Percentiles rank a stretch among this genome's conserved stretches.
Evolutionary conservation across 192 early-diverging fungal genomes (phyloP).

Genomic region (Coemansia aciculifera): DNA sequence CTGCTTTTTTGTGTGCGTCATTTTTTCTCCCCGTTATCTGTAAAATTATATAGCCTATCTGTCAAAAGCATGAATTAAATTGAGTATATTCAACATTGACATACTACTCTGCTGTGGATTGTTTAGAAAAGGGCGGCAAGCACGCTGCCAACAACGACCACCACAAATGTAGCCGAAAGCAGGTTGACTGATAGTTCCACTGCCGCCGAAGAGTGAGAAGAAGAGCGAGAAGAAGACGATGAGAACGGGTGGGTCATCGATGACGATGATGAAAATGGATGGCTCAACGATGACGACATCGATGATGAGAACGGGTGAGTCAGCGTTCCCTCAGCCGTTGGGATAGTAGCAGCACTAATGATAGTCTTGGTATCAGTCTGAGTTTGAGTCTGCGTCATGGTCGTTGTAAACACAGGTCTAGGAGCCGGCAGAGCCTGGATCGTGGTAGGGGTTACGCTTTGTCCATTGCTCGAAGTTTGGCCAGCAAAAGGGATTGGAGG

Average conservation of each 20-base stretch:
- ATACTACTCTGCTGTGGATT: not conserved
- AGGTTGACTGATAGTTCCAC: not conserved
- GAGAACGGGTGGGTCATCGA: not conserved
- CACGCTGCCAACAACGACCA: not conserved
- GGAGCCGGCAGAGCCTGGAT: not conserved
- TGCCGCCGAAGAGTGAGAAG: not conserved
- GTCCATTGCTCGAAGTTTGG: not conserved
- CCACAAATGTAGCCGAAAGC: not conserved
- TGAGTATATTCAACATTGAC: not conserved
- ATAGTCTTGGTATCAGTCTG: not conserved
- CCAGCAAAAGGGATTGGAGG: not conserved
- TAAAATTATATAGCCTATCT: not conserved
- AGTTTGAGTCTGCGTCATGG: not conserved
- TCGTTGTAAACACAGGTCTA: not conserved
- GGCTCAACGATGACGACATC: not conserved
- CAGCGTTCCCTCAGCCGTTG: not conserved
- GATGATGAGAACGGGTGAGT: not conserved
- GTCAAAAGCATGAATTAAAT: not conserved
- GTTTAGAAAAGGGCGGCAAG: not conserved
- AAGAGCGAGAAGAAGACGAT: not conserved
- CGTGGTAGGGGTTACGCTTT: not conserved
- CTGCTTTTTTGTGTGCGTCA: not conserved
- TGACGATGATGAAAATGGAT: not conserved
- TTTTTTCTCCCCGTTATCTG: not conserved
- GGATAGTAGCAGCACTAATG: not conserved